Conservation (phyloP, 2,329 filamentous ascomycete species). For the Colletotrichum sp. region DNA sequence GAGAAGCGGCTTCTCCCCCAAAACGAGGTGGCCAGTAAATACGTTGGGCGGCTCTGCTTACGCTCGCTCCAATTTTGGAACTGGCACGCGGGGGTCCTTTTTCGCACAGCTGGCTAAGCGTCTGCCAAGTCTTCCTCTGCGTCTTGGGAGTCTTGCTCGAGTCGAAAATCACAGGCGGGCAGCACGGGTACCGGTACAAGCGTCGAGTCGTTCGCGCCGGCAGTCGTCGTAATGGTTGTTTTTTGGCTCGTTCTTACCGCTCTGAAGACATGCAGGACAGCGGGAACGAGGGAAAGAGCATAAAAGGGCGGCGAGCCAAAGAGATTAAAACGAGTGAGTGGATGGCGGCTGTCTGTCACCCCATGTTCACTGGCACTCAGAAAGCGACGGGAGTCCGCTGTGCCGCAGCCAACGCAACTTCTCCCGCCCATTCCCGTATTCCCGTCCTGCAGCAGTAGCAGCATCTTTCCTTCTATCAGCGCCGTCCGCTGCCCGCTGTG, state of each 20-base stretch:
- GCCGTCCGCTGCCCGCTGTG: neutral
- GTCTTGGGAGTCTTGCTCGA: neutral
- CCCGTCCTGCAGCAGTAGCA: neutral
- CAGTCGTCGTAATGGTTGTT: neutral
- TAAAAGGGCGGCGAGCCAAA: slow-evolving; percentile 1
- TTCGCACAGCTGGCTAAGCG: neutral
- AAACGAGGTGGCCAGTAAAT: neutral
- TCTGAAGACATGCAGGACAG: slow-evolving; percentile 4
- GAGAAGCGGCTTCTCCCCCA: neutral
- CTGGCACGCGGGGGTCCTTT: neutral
- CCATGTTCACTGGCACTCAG: neutral
- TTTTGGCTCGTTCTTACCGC: neutral
- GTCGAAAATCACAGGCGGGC: neutral
- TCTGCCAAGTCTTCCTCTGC: neutral
- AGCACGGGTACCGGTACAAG: neutral
- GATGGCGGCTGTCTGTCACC: slow-evolving; percentile 1
- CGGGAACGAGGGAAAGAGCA: neutral
- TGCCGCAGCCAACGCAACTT: neutral
- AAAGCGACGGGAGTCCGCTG: neutral
- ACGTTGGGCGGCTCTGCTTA: neutral
- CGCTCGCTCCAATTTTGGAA: neutral
- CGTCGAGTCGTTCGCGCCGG: neutral
- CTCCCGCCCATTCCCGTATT: neutral
- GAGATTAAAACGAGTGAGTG: slow-evolving; percentile 9
- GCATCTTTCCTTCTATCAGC: neutral